Conservation (phyloP, 345 rosid genomes). For the Conringia planisiliqua region DNA sequence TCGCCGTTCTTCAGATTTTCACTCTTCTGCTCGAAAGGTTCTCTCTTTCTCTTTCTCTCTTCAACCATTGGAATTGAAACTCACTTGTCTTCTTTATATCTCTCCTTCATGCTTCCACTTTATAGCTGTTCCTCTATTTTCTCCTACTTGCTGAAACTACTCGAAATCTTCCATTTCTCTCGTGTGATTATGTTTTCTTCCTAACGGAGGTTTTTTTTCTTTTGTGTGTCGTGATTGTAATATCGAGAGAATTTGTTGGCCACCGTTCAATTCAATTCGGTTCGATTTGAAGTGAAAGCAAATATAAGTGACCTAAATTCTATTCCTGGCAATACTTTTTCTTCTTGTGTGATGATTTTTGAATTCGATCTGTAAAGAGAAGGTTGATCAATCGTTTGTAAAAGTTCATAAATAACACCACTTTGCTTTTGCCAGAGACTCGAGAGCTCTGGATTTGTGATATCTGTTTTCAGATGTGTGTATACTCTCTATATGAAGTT, state of each 20-base stretch:
- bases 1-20: constrained; percentile 37
- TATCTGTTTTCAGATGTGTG: constrained; percentile 3
- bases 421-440: background rate
- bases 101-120: background rate
- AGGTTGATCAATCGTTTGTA: background rate
- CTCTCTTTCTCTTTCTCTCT: constrained; percentile 2
- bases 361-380: background rate
- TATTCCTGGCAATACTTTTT: background rate
- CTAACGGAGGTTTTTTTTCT: background rate
- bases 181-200: background rate
- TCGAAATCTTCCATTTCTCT: constrained; percentile 17
- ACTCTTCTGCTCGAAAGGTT: constrained; percentile 32
- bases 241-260: background rate
- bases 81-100: background rate
- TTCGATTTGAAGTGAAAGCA: background rate
- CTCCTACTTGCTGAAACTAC: background rate
- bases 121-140: background rate
- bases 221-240: background rate
- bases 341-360: background rate
- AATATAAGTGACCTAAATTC: constrained; percentile 22
- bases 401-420: background rate
- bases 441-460: constrained; percentile 10
- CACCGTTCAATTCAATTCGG: background rate
- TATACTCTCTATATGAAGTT: background rate
- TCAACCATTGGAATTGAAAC: background rate